Conservation (phyloP, 2,329 filamentous ascomycete species). For the Pseudogymnoascus sp. region DNA sequence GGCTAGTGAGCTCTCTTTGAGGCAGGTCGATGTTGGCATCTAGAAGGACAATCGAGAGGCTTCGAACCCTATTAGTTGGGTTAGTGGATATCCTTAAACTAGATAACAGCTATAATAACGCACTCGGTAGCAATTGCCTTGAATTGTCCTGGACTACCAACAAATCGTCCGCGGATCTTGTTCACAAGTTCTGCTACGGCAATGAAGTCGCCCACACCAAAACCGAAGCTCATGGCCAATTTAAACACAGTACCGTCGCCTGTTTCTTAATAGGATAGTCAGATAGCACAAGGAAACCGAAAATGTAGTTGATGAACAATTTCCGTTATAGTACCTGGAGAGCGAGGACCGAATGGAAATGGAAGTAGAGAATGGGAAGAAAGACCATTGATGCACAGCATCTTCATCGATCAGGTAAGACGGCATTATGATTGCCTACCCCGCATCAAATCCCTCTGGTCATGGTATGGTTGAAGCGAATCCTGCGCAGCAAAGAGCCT, state of each 20-base stretch:
- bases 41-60: slow-evolving; percentile 23
- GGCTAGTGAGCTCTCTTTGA: slow-evolving; percentile 13
- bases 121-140: slow-evolving; percentile 21
- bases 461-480: not conserved
- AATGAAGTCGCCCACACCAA: slow-evolving; percentile 28
- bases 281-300: not conserved
- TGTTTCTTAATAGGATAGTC: not conserved
- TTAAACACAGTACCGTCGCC: not conserved
- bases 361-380: too few relatives aligned
- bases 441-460: not conserved
- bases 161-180: slow-evolving; percentile 23
- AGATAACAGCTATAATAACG: not conserved
- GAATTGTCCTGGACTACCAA: slow-evolving; percentile 23
- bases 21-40: slow-evolving; percentile 21
- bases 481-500: not conserved
- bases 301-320: not conserved
- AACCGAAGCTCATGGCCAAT: slow-evolving; percentile 28
- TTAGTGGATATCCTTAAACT: not conserved
- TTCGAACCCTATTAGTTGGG: slow-evolving; percentile 19
- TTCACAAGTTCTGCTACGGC: slow-evolving; percentile 24
- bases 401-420: too few relatives aligned
- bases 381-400: too few relatives aligned
- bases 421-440: not conserved
- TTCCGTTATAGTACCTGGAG: not conserved
- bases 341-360: too few relatives aligned